Conservation (phyloP, 805 yeast genomes). For the Crinitomyces ghanaensis region DNA sequence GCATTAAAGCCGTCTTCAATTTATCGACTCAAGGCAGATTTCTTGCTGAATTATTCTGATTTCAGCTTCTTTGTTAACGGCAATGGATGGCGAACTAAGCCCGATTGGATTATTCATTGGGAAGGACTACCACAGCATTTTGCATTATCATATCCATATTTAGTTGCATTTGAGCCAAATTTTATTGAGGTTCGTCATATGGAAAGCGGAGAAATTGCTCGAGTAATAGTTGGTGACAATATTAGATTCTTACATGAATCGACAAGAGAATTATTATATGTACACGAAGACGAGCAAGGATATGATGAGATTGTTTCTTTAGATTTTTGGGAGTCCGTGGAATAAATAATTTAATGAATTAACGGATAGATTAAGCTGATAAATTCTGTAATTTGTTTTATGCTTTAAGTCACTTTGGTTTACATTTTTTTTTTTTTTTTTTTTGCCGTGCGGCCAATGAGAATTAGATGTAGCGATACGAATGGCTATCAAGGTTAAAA, state of each 20-base stretch:
- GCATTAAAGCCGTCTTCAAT: constrained; percentile 82
- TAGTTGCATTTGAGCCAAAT: constrained; percentile 78
- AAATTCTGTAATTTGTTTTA: too few species aligned
- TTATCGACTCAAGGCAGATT: constrained; percentile 80
- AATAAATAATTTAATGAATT: too few species aligned
- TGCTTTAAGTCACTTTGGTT: too few species aligned
- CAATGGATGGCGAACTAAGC: constrained; percentile 93
- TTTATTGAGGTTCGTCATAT: constrained; percentile 90
- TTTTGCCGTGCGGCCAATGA: too few species aligned
- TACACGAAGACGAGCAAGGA: constrained; percentile 82
- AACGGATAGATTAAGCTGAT: too few species aligned
- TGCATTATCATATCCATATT: constrained; percentile 88
- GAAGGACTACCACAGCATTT: constrained; percentile 91
- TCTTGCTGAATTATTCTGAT: constrained; percentile 78
- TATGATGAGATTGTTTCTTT: constrained; percentile 84
- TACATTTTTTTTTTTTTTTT: too few species aligned
- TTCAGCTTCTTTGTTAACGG: constrained; percentile 89
- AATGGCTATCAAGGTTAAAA: too few species aligned
- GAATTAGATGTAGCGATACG: too few species aligned
- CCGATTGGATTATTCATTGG: constrained; percentile 93
- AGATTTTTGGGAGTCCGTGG: constrained; percentile 75
- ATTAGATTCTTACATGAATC: constrained; percentile 80
- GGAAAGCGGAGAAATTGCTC: constrained; percentile 70
- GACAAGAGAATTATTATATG: constrained; percentile 88
- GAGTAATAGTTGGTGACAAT: constrained; percentile 88